Base-by-base conservation (phyloP, 805 yeast genomes). In the Cyberlindnera amylophila region DNA sequence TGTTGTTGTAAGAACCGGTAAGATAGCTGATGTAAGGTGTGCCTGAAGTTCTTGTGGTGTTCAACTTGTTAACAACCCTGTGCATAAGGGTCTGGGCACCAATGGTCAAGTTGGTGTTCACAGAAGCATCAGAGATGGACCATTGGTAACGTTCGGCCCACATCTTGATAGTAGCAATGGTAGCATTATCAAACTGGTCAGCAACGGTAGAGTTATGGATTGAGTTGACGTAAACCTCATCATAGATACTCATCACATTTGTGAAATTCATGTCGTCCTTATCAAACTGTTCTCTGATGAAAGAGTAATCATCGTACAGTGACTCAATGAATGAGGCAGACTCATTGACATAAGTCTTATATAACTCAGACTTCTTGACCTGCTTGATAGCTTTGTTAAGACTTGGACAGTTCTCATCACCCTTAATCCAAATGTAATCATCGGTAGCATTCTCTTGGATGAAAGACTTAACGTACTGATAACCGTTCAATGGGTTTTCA, bases 1-100 rank as follows among this genome's bases (percentile, higher is more conserved):
- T 69, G 39, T 63, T 64, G 55, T 68, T 67, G 60, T 53, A 73
- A 6, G 77, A 66, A 32, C 77, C 77, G 12, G 73, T 70, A 50
- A 65, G 59, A 52, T 67, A 68, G 54, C 65, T 62, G 45, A 73
- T 43, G 48, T 58, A 63, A 36, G 74, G 75, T 4, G 65, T 45
- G 13, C 66, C 65, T 3, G 44, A 35, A 18, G 50, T 46, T 48
- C 55, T 61, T 14, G 75, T 69, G 17, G 59, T 52, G 54, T 66
- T 66, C 44, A 73, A 56, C 45, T 63, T 64, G 18, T 47, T 41
- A 26, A 53, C 43, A 27, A 66, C 61, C 23, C 63, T 64, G 33
- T 68, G 71, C 27, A 69, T 45, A 32, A 73, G 33, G 13, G 74
- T 53, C 45, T 60, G 60, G 27, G 72, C 78, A 36, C 74, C 76